Conservation (phyloP, 1,284 basidiomycete genomes). For the Mycena sp. region DNA sequence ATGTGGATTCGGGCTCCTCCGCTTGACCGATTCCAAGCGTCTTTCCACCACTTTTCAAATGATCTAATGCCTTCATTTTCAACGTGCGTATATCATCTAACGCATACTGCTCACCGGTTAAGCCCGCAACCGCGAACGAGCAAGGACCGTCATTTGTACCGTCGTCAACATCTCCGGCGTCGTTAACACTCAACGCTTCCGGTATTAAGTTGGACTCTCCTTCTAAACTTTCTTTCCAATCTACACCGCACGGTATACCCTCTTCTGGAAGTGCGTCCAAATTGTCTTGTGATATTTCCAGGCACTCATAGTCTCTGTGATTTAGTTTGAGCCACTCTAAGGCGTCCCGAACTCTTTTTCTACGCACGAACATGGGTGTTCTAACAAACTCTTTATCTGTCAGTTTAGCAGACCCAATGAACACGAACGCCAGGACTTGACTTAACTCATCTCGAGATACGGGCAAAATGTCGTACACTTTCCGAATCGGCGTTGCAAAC, state of each 20-base stretch:
- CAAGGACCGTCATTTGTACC: not conserved
- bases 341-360: constrained; percentile 7
- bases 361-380: constrained; percentile 37
- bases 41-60: not conserved
- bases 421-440: constrained; percentile 3
- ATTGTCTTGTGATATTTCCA: too few relatives aligned
- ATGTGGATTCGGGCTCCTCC: too few relatives aligned
- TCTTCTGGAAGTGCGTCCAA: constrained; percentile 15
- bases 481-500: constrained; percentile 45
- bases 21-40: not conserved
- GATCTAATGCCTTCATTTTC: not conserved
- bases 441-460: constrained; percentile 8
- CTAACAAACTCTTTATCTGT: not conserved
- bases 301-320: too few relatives aligned
- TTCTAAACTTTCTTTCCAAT: not conserved
- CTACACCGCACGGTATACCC: not conserved
- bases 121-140: not conserved
- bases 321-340: constrained; percentile 39
- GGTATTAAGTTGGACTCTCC: not conserved
- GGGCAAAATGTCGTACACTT: constrained; percentile 48
- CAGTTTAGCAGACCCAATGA: not conserved
- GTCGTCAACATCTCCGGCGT: not conserved
- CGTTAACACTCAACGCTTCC: not conserved
- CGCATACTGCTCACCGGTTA: not conserved
- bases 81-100: not conserved